Evolutionary conservation across 164 flowering plant genomes (phyloP), one percentile per base, ranked within the genome.

Genomic region (Buxus sempervirens): DNA sequence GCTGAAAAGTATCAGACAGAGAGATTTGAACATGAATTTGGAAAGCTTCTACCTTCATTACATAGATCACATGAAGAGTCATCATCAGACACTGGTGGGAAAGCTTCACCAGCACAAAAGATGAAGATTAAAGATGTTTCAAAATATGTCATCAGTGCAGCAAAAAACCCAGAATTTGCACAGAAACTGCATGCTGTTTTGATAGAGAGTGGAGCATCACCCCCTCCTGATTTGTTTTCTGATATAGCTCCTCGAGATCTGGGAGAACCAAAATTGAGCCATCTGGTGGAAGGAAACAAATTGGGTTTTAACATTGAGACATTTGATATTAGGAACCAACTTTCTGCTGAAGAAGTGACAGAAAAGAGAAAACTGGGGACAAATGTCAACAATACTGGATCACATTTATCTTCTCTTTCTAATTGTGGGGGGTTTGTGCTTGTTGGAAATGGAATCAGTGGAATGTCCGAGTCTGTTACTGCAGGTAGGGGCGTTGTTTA

Each of bases 161-260:
- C 98, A 64, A 88, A 91, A 76, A 74, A 91, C 75, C 90, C 97
- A 38, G 94, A 88, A 72, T 87, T 91, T 78, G 94, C 94, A 16
- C 91, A 85, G 77, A 88, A 91, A 71, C 77, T 90, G 42, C 91
- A 85, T 79, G 90, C 95, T 67, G 89, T 94, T 68, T 81, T 88
- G 75, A 70, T 87, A 68, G 93, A 93, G 74, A 90, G 88, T 76
- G 96, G 90, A 61, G 90, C 93, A 51, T 80, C 91, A 18, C 93
- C 91, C 61, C 92, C 93, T 21, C 80, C 86, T 56, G 86, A 85
- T 87, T 78, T 87, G 60, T 86, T 86, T 76, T 68, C 78, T 54
- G 84, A 83, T 80, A 74, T 82, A 60, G 73, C 73, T 67, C 64
- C 70, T 0, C 76, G 63, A 32, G 79, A 76, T 58, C 42, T 70